Conservation (phyloP, 441 rosid species). For the Metrosideros polymorpha region DNA sequence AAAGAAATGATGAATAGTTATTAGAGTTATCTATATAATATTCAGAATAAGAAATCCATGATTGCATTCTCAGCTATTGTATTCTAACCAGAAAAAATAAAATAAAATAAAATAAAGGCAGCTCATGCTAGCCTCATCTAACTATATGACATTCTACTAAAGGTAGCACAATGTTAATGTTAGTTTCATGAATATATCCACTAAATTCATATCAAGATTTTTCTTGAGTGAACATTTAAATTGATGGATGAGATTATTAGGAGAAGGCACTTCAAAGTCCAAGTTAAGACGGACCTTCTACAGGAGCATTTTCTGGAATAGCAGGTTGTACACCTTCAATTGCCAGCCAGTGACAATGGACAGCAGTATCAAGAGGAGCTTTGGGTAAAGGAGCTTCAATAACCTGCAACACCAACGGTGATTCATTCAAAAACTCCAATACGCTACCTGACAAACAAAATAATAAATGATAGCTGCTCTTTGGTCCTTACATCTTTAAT, state of each 20-base stretch:
- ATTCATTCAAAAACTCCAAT: not conserved
- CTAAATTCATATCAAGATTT: not conserved
- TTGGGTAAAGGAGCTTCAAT: slow-evolving; percentile 97
- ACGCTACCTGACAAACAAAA: not conserved
- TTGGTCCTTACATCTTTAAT: slow-evolving; percentile 72
- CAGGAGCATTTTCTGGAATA: slow-evolving; percentile 89
- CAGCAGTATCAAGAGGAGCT: slow-evolving; percentile 80
- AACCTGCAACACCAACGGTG: slow-evolving; percentile 37
- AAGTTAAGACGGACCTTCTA: slow-evolving; percentile 44
- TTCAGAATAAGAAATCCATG: not conserved
- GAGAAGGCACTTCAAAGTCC: not conserved
- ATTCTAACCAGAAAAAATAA: not conserved
- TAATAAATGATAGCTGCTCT: not conserved
- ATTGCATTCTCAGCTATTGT: not conserved
- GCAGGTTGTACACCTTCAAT: slow-evolving; percentile 96
- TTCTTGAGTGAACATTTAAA: not conserved
- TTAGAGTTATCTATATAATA: not conserved
- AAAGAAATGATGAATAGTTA: slow-evolving; percentile 10
- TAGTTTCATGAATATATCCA: not conserved
- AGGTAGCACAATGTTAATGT: not conserved
- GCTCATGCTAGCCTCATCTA: not conserved
- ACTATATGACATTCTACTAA: not conserved
- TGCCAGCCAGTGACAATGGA: slow-evolving; percentile 93
- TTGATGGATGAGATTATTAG: not conserved
- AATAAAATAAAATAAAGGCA: not conserved